A percentile compares a stretch with the other conserved stretches of the same genome.
These are phyloP conservation scores for Nepenthes alata DNA, from an alignment of 179 eudicot species.

Conservation along the genomic window DNA sequence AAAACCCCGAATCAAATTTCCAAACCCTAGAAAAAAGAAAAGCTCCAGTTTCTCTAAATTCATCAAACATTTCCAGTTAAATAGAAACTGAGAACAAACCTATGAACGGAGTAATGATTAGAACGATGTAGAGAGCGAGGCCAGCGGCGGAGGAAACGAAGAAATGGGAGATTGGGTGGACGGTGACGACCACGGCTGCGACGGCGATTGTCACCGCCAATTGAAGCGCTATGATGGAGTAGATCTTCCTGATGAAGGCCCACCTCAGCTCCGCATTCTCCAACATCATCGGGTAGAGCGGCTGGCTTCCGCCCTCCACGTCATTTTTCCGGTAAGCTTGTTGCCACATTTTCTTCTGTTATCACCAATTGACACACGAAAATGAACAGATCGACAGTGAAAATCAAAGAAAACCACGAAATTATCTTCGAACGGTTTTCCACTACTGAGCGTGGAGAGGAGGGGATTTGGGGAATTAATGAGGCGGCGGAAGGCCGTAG, in stretches of 20 bases:
- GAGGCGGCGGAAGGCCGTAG: too few species aligned
- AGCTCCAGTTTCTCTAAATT: background rate
- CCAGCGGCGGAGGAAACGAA: slow-evolving; percentile 57
- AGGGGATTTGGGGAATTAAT: too few species aligned
- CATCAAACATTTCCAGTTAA: slow-evolving; percentile 1
- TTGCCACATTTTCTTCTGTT: slow-evolving; percentile 32
- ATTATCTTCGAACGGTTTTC: background rate
- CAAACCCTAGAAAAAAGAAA: slow-evolving; percentile 1
- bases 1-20: background rate
- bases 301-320: slow-evolving; percentile 30
- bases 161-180: slow-evolving; percentile 44
- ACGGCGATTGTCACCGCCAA: slow-evolving; percentile 58
- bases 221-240: slow-evolving; percentile 58
- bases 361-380: too few species aligned
- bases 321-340: slow-evolving; percentile 35
- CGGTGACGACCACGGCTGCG: slow-evolving; percentile 52
- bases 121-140: slow-evolving; percentile 54
- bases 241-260: slow-evolving; percentile 77
- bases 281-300: slow-evolving; percentile 49
- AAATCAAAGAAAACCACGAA: background rate
- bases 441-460: too few species aligned
- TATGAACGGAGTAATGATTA: slow-evolving; percentile 62
- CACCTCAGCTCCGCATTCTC: slow-evolving; percentile 57
- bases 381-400: background rate
- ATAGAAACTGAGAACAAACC: slow-evolving; percentile 17